Conservation (phyloP, 1,139 yeast genomes). For the Barnettozyma hawaiiensis region DNA sequence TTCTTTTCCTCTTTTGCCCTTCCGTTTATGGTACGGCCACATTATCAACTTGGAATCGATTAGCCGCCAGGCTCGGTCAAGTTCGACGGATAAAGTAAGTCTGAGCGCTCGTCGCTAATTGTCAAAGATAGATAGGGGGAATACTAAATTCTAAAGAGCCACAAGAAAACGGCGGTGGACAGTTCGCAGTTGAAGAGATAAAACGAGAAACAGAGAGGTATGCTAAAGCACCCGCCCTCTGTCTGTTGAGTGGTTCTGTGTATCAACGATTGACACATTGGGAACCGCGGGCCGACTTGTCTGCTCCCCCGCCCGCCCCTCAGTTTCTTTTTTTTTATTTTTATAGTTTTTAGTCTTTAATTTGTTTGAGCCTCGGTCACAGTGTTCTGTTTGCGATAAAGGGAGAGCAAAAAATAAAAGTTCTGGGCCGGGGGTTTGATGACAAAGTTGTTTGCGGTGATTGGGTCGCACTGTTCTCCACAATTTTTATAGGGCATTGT, state of each 20-base stretch:
- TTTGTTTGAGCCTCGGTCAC: constrained; percentile 7
- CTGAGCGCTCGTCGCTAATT: not conserved
- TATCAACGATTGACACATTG: too few relatives aligned
- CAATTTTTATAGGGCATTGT: not conserved
- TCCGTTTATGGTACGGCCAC: too few relatives aligned
- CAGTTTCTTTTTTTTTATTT: not conserved
- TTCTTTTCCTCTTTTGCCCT: not conserved
- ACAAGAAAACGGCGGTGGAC: too few relatives aligned
- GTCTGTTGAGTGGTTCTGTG: too few relatives aligned
- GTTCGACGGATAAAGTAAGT: not conserved
- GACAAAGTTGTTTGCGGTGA: constrained; percentile 10
- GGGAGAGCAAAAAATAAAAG: too few relatives aligned
- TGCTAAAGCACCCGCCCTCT: too few relatives aligned
- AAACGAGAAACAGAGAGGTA: not conserved
- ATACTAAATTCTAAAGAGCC: too few relatives aligned
- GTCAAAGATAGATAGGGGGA: too few relatives aligned
- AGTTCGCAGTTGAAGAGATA: not conserved
- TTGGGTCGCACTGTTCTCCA: constrained; percentile 9
- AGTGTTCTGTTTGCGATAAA: constrained; percentile 1
- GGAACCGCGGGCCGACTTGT: too few relatives aligned
- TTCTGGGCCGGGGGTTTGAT: constrained; percentile 4
- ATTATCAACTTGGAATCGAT: too few relatives aligned
- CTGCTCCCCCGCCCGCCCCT: not conserved
- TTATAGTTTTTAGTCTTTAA: too few relatives aligned
- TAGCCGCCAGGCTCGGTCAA: not conserved